phyloP scores from a whole-genome alignment of 257 asterid genomes.

The Gynochthodes officinalis region DNA sequence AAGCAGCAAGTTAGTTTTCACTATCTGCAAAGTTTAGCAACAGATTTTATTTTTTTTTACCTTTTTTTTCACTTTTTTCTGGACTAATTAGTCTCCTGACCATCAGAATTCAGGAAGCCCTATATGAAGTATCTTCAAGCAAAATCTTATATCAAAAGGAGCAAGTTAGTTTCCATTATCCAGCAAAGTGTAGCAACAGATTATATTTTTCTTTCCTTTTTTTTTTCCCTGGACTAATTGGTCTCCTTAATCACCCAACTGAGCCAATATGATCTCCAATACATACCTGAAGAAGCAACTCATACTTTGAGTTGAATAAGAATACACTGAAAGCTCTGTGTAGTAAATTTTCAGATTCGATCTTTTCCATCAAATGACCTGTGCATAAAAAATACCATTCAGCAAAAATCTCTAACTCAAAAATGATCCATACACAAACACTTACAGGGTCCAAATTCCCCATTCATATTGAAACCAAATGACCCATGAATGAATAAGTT shows the following conservation, averaged over 20 bases:
- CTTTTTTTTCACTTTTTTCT: not conserved
- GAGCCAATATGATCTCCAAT: conserved; percentile 12
- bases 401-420: not conserved
- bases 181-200: not conserved
- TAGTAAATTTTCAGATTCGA: conserved; percentile 66
- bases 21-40: not conserved
- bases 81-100: not conserved
- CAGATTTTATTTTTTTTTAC: not conserved
- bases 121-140: not conserved
- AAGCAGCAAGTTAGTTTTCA: not conserved
- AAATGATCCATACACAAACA: not conserved
- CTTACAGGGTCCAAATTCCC: not conserved
- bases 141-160: not conserved
- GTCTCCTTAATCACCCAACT: not conserved
- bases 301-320: conserved; percentile 80
- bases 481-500: not conserved
- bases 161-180: not conserved
- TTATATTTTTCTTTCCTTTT: not conserved
- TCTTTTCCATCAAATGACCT: conserved; percentile 96
- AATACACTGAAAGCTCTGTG: conserved; percentile 98
- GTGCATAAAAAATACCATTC: conserved; percentile 17
- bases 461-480: not conserved
- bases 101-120: not conserved
- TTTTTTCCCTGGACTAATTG: not conserved
- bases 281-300: conserved; percentile 88